Percentiles rank a stretch among this genome's conserved stretches.
Conservation (phyloP, 2,329 filamentous ascomycete species). For the Microsporum audouinii region DNA sequence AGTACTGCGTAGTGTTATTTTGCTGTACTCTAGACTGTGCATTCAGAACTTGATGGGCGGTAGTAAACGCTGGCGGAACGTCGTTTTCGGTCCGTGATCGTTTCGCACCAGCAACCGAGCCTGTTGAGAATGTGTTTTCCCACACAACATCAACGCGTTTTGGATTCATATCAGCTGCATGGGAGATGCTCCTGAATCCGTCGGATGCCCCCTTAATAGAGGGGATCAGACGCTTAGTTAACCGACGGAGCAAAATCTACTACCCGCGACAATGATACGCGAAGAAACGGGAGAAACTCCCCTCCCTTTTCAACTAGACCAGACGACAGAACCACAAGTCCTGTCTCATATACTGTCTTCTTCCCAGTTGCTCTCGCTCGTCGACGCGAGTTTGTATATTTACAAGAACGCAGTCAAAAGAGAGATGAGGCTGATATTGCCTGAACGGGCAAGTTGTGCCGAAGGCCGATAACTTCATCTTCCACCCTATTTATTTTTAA, state of each 20-base stretch:
- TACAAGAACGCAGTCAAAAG: not conserved
- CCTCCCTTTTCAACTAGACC: not conserved
- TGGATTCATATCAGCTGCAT: not conserved
- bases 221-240: not conserved
- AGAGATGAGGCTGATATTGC: not conserved
- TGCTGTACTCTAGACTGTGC: not conserved
- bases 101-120: constrained; percentile 5
- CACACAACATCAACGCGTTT: not conserved
- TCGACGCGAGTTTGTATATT: not conserved
- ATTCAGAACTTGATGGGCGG: constrained; percentile 7
- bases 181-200: not conserved
- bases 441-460: not conserved
- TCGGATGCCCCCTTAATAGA: not conserved
- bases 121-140: not conserved
- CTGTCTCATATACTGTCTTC: not conserved
- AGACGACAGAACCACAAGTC: not conserved
- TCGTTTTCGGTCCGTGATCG: constrained; percentile 9
- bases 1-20: constrained; percentile 24
- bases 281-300: not conserved
- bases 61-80: constrained; percentile 5
- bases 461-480: not conserved
- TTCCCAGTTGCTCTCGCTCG: not conserved
- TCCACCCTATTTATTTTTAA: not conserved
- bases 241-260: not conserved
- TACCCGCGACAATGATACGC: not conserved